Evolutionary conservation across 495 filamentous ascomycete genomes (phyloP), one percentile per base, ranked within the genome.

Genomic region (Arthonia radiata): DNA sequence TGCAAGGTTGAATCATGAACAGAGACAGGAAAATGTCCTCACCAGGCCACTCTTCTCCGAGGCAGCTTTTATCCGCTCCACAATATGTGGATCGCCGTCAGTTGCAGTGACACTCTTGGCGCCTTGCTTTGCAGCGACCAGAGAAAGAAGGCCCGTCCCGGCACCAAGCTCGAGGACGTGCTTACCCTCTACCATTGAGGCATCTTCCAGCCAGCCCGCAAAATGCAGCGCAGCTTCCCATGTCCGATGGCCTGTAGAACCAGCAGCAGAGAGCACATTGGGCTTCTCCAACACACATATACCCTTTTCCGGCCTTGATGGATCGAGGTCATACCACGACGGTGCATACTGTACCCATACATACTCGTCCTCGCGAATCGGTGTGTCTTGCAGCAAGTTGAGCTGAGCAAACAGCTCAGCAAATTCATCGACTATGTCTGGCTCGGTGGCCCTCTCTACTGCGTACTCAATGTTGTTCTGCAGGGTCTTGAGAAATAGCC

Each of bases 161-260:
- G 78, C 68, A 3, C 86, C 83, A 9, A 93, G 56, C 41, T 94
- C 83, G n/a, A 94, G 54, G 3, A 93, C 53, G 0, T 49, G 54
- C 34, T 71, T 71, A 8, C 52, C 53, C 18, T 33, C 33, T 7
- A 86, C 43, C 9, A 61, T 32, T 7, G 35, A 30, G 24, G 35
- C 37, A 8, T 56, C 64, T 1, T 37, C 25, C 0, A 41, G 26
- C 0, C 53, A 48, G 7, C 61, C 50, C 17, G 69, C 78, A 0
- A 93, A 57, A 41, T 81, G 73, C n/a, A 94, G 48, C 0, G 79
- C 67, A 3, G 83, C 83, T 50, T 92, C 83, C 83, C 83, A 94
- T 4, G 83, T 94, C 7, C 83, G 65, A 15, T 79, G 54, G 0
- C 83, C 83, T 0, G 83, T 93, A 2, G 76, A 90, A 22, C 19